Evolutionary conservation across 1,139 yeast genomes (phyloP).

Genomic region (Suhomyces kunorum): DNA sequence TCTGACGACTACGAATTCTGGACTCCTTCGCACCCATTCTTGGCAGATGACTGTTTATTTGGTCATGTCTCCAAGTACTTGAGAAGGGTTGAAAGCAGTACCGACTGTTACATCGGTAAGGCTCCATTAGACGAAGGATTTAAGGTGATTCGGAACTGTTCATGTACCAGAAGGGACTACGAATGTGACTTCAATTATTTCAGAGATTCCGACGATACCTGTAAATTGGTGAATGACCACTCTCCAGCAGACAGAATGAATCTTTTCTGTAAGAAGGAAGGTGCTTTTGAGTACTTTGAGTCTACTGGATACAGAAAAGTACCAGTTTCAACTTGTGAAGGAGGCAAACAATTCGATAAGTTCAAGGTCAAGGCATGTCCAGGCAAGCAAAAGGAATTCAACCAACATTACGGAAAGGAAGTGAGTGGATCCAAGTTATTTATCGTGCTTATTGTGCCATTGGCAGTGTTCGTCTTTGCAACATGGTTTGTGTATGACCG

Average conservation of each 20-base stretch:
- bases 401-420: conserved; percentile 57
- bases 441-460: conserved; percentile 57
- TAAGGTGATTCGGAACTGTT: conserved; percentile 64
- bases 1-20: conserved; percentile 80
- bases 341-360: conserved; percentile 68
- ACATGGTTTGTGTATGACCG: conserved; percentile 78
- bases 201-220: conserved; percentile 76
- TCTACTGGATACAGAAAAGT: conserved; percentile 81
- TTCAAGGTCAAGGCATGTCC: conserved; percentile 80
- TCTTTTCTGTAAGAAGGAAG: conserved; percentile 57
- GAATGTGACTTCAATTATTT: conserved; percentile 91
- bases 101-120: conserved; percentile 79
- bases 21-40: conserved; percentile 72
- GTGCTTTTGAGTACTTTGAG: conserved; percentile 67
- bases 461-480: conserved; percentile 55
- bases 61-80: conserved; percentile 84
- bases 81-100: conserved; percentile 61
- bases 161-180: conserved; percentile 83
- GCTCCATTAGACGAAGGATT: conserved; percentile 68
- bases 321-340: conserved; percentile 72
- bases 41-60: conserved; percentile 69
- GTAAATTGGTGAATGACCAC: conserved; percentile 75
- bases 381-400: conserved; percentile 72
- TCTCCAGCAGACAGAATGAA: conserved; percentile 62
- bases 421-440: conserved; percentile 55